phyloP scores from a whole-genome alignment of 2,329 filamentous ascomycete species.

The Fusarium sp. region DNA sequence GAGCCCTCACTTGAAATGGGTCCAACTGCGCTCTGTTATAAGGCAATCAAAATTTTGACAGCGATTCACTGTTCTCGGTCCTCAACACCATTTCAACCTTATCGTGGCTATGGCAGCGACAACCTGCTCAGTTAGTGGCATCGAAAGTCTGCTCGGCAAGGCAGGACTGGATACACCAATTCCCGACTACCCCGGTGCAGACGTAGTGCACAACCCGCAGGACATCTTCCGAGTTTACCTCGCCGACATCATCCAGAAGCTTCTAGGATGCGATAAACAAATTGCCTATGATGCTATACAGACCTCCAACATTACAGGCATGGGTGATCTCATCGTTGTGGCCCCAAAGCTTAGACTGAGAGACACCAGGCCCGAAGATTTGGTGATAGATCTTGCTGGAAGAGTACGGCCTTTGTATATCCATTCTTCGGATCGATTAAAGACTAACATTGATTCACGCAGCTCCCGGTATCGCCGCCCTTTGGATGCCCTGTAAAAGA shows the following conservation, averaged over 20 bases:
- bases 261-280: no score
- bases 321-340: constrained; percentile 41
- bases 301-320: constrained; percentile 37
- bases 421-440: no score
- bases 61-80: neutral
- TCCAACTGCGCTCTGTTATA: neutral
- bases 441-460: no score
- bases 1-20: neutral
- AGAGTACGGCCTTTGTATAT: no score
- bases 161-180: constrained; percentile 37
- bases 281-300: no score
- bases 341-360: constrained; percentile 37
- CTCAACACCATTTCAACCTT: neutral
- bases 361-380: constrained; percentile 14
- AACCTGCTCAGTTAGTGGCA: constrained; percentile 33
- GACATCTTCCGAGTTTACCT: constrained; percentile 42
- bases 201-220: constrained; percentile 39
- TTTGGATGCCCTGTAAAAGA: no score
- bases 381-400: constrained; percentile 34
- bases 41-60: neutral
- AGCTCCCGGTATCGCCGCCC: no score
- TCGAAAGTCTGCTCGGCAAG: constrained; percentile 32
- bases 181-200: constrained; percentile 31
- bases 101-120: constrained; percentile 38
- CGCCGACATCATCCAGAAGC: constrained; percentile 32